A percentile compares a stretch with the other conserved stretches of the same genome.
Conservation (phyloP, 176 grass and related monocot genomes). For the Guadua angustifolia region DNA sequence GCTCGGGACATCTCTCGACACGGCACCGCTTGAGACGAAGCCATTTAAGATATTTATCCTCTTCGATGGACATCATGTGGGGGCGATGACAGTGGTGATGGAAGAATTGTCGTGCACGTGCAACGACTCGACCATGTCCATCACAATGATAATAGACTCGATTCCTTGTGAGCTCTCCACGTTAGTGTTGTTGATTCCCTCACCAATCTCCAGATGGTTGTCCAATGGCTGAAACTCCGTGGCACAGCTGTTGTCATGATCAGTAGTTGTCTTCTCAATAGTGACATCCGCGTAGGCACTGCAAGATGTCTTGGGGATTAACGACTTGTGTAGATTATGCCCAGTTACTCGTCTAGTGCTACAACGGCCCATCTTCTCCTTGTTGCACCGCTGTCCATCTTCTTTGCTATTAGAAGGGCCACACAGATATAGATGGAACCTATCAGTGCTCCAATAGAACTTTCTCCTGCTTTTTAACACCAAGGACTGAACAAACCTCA, state of each 20-base stretch:
- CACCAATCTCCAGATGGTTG: conserved; percentile 1
- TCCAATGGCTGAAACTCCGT: neutral
- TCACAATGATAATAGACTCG: neutral
- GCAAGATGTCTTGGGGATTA: no score
- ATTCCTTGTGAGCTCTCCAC: no score
- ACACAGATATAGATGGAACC: neutral
- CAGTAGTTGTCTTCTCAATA: no score
- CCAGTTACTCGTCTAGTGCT: no score
- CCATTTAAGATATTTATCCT: neutral
- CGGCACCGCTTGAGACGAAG: neutral
- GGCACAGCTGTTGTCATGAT: neutral
- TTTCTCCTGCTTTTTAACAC: neutral
- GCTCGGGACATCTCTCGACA: neutral
- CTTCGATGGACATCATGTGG: neutral
- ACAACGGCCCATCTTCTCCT: no score
- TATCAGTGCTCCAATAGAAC: neutral
- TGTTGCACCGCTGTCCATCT: neutral
- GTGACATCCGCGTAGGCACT: no score
- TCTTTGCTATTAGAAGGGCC: neutral
- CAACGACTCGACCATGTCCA: neutral
- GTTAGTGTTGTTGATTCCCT: neutral
- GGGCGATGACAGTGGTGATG: neutral
- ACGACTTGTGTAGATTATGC: neutral
- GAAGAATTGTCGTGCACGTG: neutral
- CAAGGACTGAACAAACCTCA: neutral